phyloP scores from a whole-genome alignment of 225 moss, liverwort and hornwort genomes.

The Rhytidiadelphus loreus region DNA sequence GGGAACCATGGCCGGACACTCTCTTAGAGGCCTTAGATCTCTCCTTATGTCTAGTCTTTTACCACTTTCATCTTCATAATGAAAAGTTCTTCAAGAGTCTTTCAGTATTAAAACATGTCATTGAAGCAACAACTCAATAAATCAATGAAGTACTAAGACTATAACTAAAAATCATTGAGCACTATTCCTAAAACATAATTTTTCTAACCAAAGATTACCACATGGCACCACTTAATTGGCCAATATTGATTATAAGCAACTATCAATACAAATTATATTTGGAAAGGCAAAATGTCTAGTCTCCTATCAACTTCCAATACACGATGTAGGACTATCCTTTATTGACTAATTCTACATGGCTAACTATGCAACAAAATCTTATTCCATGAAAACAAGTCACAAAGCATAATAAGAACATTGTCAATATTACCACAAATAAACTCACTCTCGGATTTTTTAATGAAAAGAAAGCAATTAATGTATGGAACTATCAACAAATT shows the following conservation, averaged over 20 bases:
- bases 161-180: neutral
- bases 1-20: too few relatives aligned
- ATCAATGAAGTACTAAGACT: neutral
- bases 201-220: neutral
- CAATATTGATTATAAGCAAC: too few relatives aligned
- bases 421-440: neutral
- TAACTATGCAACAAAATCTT: neutral
- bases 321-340: neutral
- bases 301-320: neutral
- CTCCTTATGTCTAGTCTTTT: too few relatives aligned
- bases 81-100: neutral
- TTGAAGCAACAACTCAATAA: neutral
- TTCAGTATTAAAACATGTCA: neutral
- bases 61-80: neutral
- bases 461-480: neutral
- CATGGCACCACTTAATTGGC: neutral
- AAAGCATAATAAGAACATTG: neutral
- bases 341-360: neutral
- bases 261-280: neutral
- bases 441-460: rapidly evolving
- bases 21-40: too few relatives aligned
- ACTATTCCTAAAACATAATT: neutral
- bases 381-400: neutral
- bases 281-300: neutral
- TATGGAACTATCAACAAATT: neutral